phyloP scores from a whole-genome alignment of 2,329 filamentous ascomycete genomes.

The Alternaria novae-zelandiae region DNA sequence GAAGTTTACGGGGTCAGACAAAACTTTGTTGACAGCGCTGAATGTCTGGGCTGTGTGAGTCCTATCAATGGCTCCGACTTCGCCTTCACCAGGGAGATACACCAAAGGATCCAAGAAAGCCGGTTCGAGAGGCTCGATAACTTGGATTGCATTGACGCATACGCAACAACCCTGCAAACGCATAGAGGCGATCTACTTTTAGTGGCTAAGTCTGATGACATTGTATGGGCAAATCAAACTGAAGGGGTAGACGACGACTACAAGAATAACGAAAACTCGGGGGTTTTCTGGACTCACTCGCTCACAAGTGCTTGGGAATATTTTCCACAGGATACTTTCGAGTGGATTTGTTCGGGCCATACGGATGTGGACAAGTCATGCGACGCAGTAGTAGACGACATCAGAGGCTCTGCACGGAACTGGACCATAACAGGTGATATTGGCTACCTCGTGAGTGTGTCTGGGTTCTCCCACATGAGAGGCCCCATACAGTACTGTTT shows the following conservation, averaged over 20 bases:
- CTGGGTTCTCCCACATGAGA: neutral
- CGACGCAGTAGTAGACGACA: neutral
- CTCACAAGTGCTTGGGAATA: neutral
- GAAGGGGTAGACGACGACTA: neutral
- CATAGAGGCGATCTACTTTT: constrained; percentile 19
- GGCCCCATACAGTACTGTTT: constrained; percentile 27
- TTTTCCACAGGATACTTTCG: neutral
- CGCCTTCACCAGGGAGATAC: neutral
- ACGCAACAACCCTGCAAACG: constrained; percentile 17
- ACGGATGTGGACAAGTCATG: neutral
- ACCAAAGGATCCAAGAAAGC: neutral
- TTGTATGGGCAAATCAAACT: neutral
- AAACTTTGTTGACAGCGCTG: neutral
- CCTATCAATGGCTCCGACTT: neutral
- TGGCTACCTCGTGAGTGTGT: no score
- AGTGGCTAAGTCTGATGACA: constrained; percentile 5
- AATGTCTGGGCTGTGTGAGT: neutral
- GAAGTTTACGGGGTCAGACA: constrained; percentile 11
- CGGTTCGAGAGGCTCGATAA: constrained; percentile 2
- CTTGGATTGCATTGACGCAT: constrained; percentile 21
- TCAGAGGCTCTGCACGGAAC: constrained; percentile 7
- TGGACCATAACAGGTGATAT: constrained; percentile 5
- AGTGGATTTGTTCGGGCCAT: neutral
- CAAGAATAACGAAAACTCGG: neutral
- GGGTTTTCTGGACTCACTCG: neutral